Evolutionary conservation across 352 stramenopile species (phyloP), one percentile per base, ranked within the genome.

Genomic region (Globisporangium nagaii): DNA sequence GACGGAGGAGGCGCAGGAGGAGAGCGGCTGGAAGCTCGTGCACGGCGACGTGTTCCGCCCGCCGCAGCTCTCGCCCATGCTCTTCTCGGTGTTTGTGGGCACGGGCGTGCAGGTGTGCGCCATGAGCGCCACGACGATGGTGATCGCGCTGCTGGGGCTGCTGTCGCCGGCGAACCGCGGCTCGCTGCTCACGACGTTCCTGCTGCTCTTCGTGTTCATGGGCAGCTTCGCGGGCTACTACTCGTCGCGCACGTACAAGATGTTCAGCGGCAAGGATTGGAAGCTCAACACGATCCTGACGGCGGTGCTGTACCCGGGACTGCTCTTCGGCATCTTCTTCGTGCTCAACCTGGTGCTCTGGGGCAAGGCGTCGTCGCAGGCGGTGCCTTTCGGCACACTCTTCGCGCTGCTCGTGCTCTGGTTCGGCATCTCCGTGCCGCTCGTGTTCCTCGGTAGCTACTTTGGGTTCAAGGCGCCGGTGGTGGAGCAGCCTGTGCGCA

Each of bases 31-130:
- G 95, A 98, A 98, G 70, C 82, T 98, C 19, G 91, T 98, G 32
- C 93, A 98, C 60, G 94, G 93, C 20, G 95, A 98, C 66, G 93
- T 99, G n/a, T 99, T 99, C 75, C 92, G 98, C 41, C 96, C 96
- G 53, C 98, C 98, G 25, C 70, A 92, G 44, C 83, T 79, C 54
- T 90, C 82, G 53, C 94, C 95, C 4, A 92, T 98, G 89, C 62
- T 98, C 28, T 97, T 99, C 47, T 93, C 93, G 35, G 88, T 99
- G 25, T 72, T 97, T 58, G 93, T 98, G 17, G 97, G 97, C 45
- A 98, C 91, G 17, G 97, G 97, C 39, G 86, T 96, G 20, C 97
- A 99, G 70, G 94, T 99, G 56, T 97, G 94, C 45, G 80, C 58
- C 48, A 98, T 98, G 80, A 96, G 96, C 58, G 79, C 97, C 31